Conservation (phyloP, 2,329 filamentous ascomycete genomes). For the Trichoderma asperellum region DNA sequence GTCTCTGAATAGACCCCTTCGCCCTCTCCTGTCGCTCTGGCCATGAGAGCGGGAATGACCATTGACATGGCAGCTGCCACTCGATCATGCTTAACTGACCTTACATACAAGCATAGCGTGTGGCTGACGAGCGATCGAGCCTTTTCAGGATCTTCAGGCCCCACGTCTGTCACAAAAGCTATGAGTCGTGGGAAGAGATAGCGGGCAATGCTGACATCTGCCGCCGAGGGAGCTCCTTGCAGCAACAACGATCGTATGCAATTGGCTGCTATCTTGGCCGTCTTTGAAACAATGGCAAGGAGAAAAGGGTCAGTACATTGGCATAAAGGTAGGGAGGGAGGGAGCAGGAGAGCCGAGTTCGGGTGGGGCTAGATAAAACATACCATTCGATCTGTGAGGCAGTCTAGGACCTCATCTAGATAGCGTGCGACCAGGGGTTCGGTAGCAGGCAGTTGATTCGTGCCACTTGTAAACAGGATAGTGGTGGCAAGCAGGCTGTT, state of each 20-base stretch:
- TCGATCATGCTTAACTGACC: constrained; percentile 49
- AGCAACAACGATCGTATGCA: constrained; percentile 86
- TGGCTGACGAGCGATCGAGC: constrained; percentile 72
- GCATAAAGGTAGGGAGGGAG: background rate
- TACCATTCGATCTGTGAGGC: constrained; percentile 77
- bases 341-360: background rate
- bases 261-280: constrained; percentile 85
- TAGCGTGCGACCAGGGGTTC: constrained; percentile 77
- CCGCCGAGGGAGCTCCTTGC: constrained; percentile 61
- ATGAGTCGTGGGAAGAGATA: constrained; percentile 77
- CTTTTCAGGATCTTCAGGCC: constrained; percentile 78
- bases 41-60: constrained; percentile 75
- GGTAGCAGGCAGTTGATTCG: constrained; percentile 71
- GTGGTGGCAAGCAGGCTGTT: constrained; percentile 88
- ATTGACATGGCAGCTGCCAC: constrained; percentile 70
- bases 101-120: constrained; percentile 74
- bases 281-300: constrained; percentile 49
- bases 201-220: constrained; percentile 74
- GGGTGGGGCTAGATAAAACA: constrained; percentile 40
- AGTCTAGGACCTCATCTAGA: constrained; percentile 81
- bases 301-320: constrained; percentile 10
- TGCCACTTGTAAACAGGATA: constrained; percentile 81
- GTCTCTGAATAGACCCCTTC: constrained; percentile 69
- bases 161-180: constrained; percentile 70
- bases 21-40: constrained; percentile 69